Percentiles rank a stretch among this genome's conserved stretches.
Evolutionary conservation across 2,329 filamentous ascomycete species (phyloP).

Genomic region (Cladorrhinum sp.): DNA sequence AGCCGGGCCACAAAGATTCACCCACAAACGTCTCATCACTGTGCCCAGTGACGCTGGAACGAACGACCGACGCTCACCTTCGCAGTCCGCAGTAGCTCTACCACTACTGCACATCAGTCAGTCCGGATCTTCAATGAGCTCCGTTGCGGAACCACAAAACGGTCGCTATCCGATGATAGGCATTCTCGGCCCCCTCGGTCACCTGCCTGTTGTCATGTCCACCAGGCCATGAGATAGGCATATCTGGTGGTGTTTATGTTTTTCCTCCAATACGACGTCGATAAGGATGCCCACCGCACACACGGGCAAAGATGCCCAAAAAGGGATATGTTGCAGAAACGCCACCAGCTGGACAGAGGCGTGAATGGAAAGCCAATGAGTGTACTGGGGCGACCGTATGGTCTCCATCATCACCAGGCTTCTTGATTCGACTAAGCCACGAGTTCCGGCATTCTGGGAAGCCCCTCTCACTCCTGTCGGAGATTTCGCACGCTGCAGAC

Average conservation of each 20-base stretch:
- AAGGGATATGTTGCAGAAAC: neutral
- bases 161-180: neutral
- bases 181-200: neutral
- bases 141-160: slow-evolving; percentile 4
- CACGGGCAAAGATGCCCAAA: neutral
- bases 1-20: slow-evolving; percentile 13
- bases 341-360: neutral
- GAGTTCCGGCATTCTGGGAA: slow-evolving; percentile 18
- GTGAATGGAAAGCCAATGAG: neutral
- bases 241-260: slow-evolving; percentile 1
- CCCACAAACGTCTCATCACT: neutral
- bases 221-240: neutral
- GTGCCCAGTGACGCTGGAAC: too few relatives aligned
- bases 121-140: neutral
- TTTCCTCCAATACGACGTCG: neutral
- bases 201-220: slow-evolving; percentile 2
- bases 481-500: slow-evolving; percentile 13
- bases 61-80: neutral
- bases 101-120: neutral
- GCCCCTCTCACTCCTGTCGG: slow-evolving; percentile 3
- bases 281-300: neutral
- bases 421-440: slow-evolving; percentile 18
- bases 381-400: neutral
- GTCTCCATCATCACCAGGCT: neutral
- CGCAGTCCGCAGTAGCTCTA: neutral